phyloP scores from a whole-genome alignment of 2,329 filamentous ascomycete genomes.

The Aspergillus carbonarius region DNA sequence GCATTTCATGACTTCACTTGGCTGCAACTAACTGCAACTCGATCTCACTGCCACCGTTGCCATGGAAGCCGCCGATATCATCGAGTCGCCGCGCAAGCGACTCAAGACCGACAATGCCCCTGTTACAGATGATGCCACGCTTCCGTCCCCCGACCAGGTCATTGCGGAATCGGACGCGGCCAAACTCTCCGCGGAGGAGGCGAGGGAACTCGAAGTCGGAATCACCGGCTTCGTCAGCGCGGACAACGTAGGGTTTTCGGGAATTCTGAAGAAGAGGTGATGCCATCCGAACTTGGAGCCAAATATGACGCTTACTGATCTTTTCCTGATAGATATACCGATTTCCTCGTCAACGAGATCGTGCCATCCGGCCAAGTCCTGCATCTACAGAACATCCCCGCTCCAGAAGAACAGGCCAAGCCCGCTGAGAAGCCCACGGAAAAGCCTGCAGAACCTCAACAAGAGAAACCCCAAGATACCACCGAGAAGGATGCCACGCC shows the following conservation, averaged over 20 bases:
- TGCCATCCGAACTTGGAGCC: neutral
- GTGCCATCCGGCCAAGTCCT: conserved; percentile 71
- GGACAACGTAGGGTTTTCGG: conserved; percentile 59
- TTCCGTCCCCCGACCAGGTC: conserved; percentile 16
- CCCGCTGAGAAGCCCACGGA: conserved; percentile 10
- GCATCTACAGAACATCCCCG: conserved; percentile 60
- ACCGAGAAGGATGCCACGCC: conserved; percentile 13
- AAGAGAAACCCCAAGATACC: conserved; percentile 10
- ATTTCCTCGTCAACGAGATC: conserved; percentile 92
- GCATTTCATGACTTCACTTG: conserved; percentile 21
- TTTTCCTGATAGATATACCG: conserved; percentile 65
- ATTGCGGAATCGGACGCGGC: conserved; percentile 12
- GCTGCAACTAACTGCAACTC: conserved; percentile 13
- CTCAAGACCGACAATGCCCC: conserved; percentile 31
- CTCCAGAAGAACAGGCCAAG: conserved; percentile 21
- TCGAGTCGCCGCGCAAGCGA: conserved; percentile 39
- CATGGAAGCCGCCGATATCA: conserved; percentile 33
- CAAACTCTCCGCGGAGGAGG: conserved; percentile 22
- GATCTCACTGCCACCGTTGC: conserved; percentile 5
- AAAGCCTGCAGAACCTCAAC: conserved; percentile 14
- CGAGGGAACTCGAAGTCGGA: conserved; percentile 53
- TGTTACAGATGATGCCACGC: conserved; percentile 14
- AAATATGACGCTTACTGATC: neutral
- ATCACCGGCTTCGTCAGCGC: conserved; percentile 64
- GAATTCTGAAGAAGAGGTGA: conserved; percentile 66